Evolutionary conservation across 2,329 filamentous ascomycete species (phyloP).

Genomic region (Chalara sp.): DNA sequence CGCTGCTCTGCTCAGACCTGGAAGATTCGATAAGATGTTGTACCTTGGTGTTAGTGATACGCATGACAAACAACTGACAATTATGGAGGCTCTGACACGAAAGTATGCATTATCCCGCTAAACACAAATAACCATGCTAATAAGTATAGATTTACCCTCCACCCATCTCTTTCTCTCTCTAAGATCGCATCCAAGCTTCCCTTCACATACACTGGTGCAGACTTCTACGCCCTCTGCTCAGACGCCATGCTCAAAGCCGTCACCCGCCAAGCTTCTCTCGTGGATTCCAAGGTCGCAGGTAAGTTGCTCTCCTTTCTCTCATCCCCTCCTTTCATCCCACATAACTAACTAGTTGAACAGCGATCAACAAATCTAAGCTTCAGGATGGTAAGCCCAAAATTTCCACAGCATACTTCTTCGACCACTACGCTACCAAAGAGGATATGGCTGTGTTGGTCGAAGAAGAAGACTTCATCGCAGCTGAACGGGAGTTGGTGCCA

Average conservation of each 20-base stretch:
- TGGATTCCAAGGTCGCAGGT: slow-evolving; percentile 71
- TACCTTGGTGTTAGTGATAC: slow-evolving; percentile 95
- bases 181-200: slow-evolving; percentile 72
- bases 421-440: slow-evolving; percentile 75
- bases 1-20: slow-evolving; percentile 79
- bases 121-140: slow-evolving; percentile 9
- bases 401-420: slow-evolving; percentile 91
- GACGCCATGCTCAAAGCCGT: slow-evolving; percentile 99
- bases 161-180: slow-evolving; percentile 69
- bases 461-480: slow-evolving; percentile 79
- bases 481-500: slow-evolving; percentile 80
- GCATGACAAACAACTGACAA: slow-evolving; percentile 91
- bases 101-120: slow-evolving; percentile 58
- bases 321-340: neutral
- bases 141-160: slow-evolving; percentile 68
- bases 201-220: slow-evolving; percentile 94
- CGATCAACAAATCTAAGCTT: slow-evolving; percentile 49
- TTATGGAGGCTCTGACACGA: slow-evolving; percentile 86
- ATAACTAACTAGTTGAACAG: slow-evolving; percentile 11
- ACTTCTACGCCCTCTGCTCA: slow-evolving; percentile 94
- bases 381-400: slow-evolving; percentile 32
- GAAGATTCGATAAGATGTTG: slow-evolving; percentile 96
- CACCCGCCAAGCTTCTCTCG: slow-evolving; percentile 75
- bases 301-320: neutral
- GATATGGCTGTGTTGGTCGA: slow-evolving; percentile 84